Evolutionary conservation across 2,329 filamentous ascomycete species (phyloP), one percentile per base, ranked within the genome.

Genomic region (Orbilia ellipsospora): DNA sequence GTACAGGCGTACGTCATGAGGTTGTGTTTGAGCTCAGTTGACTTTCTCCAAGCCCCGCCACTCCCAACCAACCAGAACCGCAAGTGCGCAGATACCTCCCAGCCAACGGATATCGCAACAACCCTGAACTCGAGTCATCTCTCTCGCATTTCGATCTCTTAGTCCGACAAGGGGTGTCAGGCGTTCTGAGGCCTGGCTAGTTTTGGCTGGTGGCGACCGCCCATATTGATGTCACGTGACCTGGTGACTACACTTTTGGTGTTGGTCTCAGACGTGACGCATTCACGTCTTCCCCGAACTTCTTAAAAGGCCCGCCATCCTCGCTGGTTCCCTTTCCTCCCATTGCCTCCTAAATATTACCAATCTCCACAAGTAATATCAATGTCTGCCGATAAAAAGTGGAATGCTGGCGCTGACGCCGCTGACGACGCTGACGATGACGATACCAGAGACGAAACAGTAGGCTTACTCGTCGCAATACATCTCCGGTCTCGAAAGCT

Each of bases 391-490:
- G 84, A 87, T 55, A 85, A 88, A 20, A 85, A 84, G 80, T 84
- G 82, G 80, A 83, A 81, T 54, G 84, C 85, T 3, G 85, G 88
- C 42, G 79, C 80, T 48, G 80, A 81, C 28, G 80, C 77, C 20
- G 78, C 74, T 4, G 89, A 91, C 5, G 90, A 93, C 18, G 90
- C 93, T 16, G 90, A 92, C 8, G 90, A 88, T 60, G 88, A 90
- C 54, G 89, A 91, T 73, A 87, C 88, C 78, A 82, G 90, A 73
- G 89, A 91, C 77, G 90, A 92, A 79, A 85, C 85, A 52, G 88
- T 90, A 83, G 79, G 84, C 44, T 48, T 60, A 51, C 3, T 36
- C 28, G 36, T 48, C 18, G 16, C 42, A 26, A 45, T 61, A 4
- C n/a, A 63, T 68, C 50, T n/a, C 16, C 4, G 3, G 59, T 28